Percentiles rank a stretch among this genome's conserved stretches.
Conservation (phyloP, 257 asterid species). For the Solanum gandarillasii region DNA sequence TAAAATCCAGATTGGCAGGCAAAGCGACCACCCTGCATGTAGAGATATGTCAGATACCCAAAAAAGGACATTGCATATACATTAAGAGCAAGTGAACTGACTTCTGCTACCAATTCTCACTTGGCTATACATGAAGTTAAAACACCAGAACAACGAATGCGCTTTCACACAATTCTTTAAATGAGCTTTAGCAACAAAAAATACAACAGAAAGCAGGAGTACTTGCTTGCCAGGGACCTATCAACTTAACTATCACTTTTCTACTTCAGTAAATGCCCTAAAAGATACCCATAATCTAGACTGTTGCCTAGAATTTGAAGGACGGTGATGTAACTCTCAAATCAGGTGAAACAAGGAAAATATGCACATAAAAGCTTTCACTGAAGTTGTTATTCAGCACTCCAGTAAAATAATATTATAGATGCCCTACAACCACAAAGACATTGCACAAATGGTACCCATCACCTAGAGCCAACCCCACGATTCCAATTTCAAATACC, state of each 20-base stretch:
- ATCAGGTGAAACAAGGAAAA: neutral
- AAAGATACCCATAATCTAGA: neutral
- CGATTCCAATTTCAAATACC: neutral
- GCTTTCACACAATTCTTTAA: neutral
- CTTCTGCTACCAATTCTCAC: neutral
- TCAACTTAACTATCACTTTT: neutral
- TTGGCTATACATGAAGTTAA: neutral
- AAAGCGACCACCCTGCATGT: slow-evolving; percentile 64
- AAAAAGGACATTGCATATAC: neutral
- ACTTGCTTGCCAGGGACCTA: neutral
- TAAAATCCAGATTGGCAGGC: slow-evolving; percentile 81
- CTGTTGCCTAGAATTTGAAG: neutral
- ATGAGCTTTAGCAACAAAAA: neutral
- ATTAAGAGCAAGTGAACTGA: neutral
- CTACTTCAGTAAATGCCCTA: neutral
- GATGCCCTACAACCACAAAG: neutral
- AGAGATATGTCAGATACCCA: neutral
- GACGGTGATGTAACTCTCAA: neutral
- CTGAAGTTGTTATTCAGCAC: neutral
- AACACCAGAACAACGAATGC: neutral
- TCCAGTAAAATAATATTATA: too few species aligned
- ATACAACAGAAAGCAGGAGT: neutral
- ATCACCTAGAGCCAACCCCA: neutral
- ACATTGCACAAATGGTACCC: neutral
- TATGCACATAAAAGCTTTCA: neutral